phyloP scores from a whole-genome alignment of 192 early-diverging fungal genomes.

The Entomortierella parvispora region DNA sequence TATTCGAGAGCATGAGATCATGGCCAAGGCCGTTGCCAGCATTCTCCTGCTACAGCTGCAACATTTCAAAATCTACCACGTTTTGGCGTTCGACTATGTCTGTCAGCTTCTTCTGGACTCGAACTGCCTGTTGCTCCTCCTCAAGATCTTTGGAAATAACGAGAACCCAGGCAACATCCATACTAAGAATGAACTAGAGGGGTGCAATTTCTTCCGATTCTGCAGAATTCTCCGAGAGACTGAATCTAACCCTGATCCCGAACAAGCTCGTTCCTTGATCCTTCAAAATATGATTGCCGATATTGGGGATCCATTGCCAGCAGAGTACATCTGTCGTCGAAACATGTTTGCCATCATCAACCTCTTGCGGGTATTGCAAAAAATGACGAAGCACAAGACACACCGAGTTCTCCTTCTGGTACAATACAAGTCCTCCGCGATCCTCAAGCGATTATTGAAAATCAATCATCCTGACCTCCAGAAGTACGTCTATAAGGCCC shows the following conservation, averaged over 20 bases:
- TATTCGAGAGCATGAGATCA: conserved; percentile 74
- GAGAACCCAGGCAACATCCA: conserved; percentile 58
- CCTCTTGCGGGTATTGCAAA: conserved; percentile 80
- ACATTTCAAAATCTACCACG: conserved; percentile 73
- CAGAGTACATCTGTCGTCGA: conserved; percentile 56
- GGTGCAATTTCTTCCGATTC: conserved; percentile 56
- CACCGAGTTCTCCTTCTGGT: conserved; percentile 81
- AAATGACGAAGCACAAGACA: conserved; percentile 80
- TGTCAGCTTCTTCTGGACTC: conserved; percentile 84
- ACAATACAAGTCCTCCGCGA: conserved; percentile 85
- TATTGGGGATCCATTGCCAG: conserved; percentile 41
- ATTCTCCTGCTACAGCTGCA: conserved; percentile 75
- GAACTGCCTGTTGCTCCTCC: conserved; percentile 81
- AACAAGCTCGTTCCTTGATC: conserved; percentile 19
- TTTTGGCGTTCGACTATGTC: conserved; percentile 82
- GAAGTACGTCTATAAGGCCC: conserved; percentile 79
- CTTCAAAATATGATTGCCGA: conserved; percentile 20
- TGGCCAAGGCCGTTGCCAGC: conserved; percentile 74
- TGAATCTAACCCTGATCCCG: conserved; percentile 6
- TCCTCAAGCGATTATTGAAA: conserved; percentile 81
- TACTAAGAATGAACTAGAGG: conserved; percentile 61
- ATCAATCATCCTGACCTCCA: conserved; percentile 73
- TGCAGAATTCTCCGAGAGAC: conserved; percentile 35
- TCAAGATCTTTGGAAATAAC: conserved; percentile 86
- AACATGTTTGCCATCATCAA: conserved; percentile 79